Conservation (phyloP, 345 rosid species). For the Melastoma malabathricum region DNA sequence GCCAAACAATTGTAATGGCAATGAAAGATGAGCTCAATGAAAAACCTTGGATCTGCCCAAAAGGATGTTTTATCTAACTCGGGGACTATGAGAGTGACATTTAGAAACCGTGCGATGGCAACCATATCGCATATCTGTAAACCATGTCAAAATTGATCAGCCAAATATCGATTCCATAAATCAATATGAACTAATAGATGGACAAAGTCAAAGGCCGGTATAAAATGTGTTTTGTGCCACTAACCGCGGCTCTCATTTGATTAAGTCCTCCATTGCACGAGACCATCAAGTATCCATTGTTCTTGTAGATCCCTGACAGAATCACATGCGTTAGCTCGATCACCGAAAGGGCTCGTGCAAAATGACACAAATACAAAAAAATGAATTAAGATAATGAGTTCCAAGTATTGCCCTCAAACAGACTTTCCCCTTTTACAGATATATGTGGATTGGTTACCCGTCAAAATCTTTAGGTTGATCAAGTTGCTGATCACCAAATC, state of each 20-base stretch:
- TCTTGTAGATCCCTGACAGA: conserved; percentile 16
- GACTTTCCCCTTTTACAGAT: too few relatives aligned
- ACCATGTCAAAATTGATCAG: conserved; percentile 2
- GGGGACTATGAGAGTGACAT: conserved; percentile 23
- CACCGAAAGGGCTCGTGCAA: not conserved
- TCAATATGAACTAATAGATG: too few relatives aligned
- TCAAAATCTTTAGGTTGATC: too few relatives aligned
- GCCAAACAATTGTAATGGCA: too few relatives aligned
- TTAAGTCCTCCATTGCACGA: conserved; percentile 25
- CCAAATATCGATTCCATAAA: too few relatives aligned
- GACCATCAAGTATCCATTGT: conserved; percentile 18
- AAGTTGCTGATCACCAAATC: too few relatives aligned
- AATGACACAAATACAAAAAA: not conserved
- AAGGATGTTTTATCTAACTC: conserved; percentile 21
- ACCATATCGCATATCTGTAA: conserved; percentile 28
- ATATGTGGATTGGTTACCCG: too few relatives aligned
- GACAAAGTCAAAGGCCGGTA: too few relatives aligned
- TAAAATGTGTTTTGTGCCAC: not conserved
- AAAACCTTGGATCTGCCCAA: conserved; percentile 26
- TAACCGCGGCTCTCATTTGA: conserved; percentile 21
- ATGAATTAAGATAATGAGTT: too few relatives aligned
- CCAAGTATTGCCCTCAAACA: too few relatives aligned
- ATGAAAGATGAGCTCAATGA: not conserved
- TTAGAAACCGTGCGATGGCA: conserved; percentile 21
- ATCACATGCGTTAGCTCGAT: conserved; percentile 1